These are phyloP conservation scores for Senna siamea DNA, from an alignment of 306 rosid genomes.

Conservation along the genomic window DNA sequence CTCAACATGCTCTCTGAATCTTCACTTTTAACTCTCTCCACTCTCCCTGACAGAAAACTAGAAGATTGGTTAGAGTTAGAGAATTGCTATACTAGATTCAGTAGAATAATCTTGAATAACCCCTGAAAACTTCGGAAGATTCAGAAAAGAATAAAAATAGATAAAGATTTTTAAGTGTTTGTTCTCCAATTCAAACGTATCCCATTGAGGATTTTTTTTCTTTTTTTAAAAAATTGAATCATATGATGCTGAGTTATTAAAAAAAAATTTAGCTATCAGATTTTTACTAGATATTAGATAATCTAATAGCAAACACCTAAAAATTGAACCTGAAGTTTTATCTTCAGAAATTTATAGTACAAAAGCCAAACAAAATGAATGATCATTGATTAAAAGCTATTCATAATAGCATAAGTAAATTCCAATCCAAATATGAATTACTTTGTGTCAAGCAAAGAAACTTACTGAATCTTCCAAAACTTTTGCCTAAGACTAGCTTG, in stretches of 20 bases:
- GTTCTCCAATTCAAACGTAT: neutral
- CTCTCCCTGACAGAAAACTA: constrained; percentile 43
- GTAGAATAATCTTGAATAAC: neutral
- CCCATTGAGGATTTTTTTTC: no score
- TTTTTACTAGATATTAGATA: no score
- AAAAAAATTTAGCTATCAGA: neutral
- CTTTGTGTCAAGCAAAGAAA: constrained; percentile 37
- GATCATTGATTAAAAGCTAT: neutral
- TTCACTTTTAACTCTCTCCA: constrained; percentile 55
- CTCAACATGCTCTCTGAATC: constrained; percentile 57
- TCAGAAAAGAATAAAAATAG: neutral
- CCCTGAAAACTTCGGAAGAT: constrained; percentile 29
- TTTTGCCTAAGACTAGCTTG: constrained; percentile 37
- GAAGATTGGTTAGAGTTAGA: constrained; percentile 41
- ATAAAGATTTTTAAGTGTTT: neutral
- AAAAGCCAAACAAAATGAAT: neutral
- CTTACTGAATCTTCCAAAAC: constrained; percentile 56
- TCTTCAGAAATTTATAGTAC: constrained; percentile 15
- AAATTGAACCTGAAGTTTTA: no score
- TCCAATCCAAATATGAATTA: neutral
- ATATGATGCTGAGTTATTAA: neutral
- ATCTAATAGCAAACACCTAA: no score
- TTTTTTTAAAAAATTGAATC: no score
- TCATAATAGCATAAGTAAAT: constrained; percentile 12
- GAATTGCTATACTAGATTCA: constrained; percentile 38